Conservation (phyloP, 257 asterid species). For the Gardenia jasminoides region DNA sequence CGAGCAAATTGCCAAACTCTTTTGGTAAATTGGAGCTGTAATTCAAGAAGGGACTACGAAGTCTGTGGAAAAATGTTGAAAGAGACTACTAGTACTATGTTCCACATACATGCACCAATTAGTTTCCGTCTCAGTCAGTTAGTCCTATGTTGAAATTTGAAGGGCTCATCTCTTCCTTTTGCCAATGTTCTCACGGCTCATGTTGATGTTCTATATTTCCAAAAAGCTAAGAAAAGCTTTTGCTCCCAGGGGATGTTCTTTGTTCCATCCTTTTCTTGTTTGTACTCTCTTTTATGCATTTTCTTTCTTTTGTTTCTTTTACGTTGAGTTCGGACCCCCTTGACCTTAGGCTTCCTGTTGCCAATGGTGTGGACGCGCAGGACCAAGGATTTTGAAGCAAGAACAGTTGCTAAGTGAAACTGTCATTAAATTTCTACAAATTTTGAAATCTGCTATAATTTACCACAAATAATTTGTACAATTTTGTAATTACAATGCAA, state of each 20-base stretch:
- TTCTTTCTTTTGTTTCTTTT: background rate
- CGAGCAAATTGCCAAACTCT: constrained; percentile 4
- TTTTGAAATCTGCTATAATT: no score
- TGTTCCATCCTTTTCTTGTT: background rate
- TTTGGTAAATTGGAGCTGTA: background rate
- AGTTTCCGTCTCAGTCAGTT: background rate
- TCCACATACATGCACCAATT: background rate
- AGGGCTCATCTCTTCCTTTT: background rate
- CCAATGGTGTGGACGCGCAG: no score
- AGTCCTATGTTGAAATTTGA: background rate
- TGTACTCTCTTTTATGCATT: background rate
- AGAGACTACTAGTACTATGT: background rate
- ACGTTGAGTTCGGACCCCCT: background rate
- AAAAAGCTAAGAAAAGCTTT: background rate
- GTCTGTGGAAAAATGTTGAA: background rate
- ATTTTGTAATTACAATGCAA: no score
- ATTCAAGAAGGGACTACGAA: background rate
- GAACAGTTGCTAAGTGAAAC: no score
- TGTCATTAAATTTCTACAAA: no score
- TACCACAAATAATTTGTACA: no score
- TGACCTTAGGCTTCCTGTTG: no score
- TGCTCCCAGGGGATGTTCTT: background rate
- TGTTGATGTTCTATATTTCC: background rate
- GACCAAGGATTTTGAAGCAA: no score
- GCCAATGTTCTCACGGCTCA: background rate